Evolutionary conservation across 2,329 filamentous ascomycete genomes (phyloP).

Genomic region (Cytospora leucostoma): DNA sequence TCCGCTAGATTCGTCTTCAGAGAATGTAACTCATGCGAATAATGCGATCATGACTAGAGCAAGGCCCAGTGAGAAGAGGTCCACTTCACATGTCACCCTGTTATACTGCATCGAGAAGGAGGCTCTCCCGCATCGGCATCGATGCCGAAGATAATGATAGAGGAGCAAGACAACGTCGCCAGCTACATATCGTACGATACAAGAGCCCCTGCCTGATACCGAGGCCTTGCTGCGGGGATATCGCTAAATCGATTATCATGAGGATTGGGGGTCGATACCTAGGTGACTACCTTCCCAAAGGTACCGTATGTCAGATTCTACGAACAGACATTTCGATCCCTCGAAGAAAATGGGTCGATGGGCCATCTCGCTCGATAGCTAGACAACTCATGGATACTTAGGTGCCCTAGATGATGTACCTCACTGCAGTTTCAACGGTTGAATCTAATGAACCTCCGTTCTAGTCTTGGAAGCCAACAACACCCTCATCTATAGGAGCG

Average conservation of each 20-base stretch:
- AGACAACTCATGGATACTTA: too few relatives aligned
- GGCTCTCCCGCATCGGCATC: conserved; percentile 2
- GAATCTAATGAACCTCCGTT: neutral
- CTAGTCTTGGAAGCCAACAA: neutral
- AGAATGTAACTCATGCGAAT: too few relatives aligned
- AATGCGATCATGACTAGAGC: neutral
- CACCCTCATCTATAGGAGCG: neutral
- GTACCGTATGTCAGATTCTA: neutral
- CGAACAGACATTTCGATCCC: neutral
- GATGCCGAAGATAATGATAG: conserved; percentile 8
- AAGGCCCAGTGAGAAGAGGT: conserved; percentile 15
- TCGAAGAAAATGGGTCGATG: neutral
- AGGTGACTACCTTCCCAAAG: neutral
- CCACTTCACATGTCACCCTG: neutral
- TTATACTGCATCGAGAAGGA: too few relatives aligned
- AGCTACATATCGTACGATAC: neutral
- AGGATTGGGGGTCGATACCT: neutral
- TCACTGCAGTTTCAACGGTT: neutral
- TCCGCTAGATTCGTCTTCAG: too few relatives aligned
- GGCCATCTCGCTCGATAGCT: too few relatives aligned
- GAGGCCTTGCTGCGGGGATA: neutral
- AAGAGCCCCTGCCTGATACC: neutral
- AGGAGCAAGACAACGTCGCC: conserved; percentile 1
- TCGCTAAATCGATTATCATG: too few relatives aligned
- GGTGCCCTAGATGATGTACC: neutral